These are phyloP conservation scores for Fusarium sp. DNA, from an alignment of 2,329 filamentous ascomycete genomes.

Conservation along the genomic window DNA sequence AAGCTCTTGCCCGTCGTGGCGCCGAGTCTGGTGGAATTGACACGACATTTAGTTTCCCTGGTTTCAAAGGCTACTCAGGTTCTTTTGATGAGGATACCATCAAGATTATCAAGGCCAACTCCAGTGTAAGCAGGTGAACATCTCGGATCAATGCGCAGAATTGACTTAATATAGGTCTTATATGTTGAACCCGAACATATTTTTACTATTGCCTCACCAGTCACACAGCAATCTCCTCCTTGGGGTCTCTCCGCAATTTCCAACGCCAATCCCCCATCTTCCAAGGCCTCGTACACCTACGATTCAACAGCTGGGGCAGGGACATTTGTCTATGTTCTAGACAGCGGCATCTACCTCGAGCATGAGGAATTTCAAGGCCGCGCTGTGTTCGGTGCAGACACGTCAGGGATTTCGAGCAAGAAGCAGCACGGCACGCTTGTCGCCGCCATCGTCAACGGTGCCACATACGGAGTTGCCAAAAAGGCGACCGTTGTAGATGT, in stretches of 20 bases:
- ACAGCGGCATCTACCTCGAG: background rate
- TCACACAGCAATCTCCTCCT: background rate
- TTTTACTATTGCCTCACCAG: background rate
- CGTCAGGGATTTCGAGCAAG: background rate
- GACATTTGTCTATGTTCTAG: slow-evolving; percentile 6
- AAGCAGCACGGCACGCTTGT: slow-evolving; percentile 17
- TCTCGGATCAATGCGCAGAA: accelerated
- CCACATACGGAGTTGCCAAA: slow-evolving; percentile 21
- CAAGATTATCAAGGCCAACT: slow-evolving; percentile 1
- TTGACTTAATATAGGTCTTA: background rate
- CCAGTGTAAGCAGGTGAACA: background rate
- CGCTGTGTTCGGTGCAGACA: background rate
- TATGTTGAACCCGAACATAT: background rate
- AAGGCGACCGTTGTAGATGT: slow-evolving; percentile 14
- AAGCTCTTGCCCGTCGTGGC: background rate
- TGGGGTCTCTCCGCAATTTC: slow-evolving; percentile 12
- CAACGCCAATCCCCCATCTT: slow-evolving; percentile 2
- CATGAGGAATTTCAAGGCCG: slow-evolving; percentile 16
- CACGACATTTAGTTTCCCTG: background rate
- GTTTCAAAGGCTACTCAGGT: background rate
- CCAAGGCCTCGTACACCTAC: background rate
- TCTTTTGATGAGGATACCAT: background rate
- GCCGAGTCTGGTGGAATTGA: background rate
- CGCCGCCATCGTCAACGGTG: slow-evolving; percentile 7
- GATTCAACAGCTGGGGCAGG: slow-evolving; percentile 9